Conservation (phyloP, 2,329 filamentous ascomycete genomes). For the Sarocladiaceae sp. region DNA sequence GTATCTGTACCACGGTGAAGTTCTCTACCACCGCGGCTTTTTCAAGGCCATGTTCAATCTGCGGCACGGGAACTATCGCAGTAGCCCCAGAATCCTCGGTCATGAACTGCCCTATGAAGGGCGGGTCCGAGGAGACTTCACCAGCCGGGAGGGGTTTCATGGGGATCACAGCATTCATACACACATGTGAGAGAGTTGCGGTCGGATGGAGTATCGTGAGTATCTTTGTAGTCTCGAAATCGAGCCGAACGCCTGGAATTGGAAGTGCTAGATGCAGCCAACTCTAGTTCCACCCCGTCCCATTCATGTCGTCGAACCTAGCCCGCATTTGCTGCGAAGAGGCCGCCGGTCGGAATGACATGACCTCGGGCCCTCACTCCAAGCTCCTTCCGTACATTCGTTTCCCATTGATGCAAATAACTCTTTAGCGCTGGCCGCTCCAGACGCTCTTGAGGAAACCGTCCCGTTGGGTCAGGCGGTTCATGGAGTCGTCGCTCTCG, state of each 20-base stretch:
- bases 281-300: slow-evolving; percentile 37
- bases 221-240: slow-evolving; percentile 35
- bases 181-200: not conserved
- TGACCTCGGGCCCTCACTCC: not conserved
- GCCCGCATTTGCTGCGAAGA: slow-evolving; percentile 15
- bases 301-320: slow-evolving; percentile 32
- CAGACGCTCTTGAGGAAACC: slow-evolving; percentile 97
- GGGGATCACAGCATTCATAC: slow-evolving; percentile 13
- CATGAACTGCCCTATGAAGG: slow-evolving; percentile 29
- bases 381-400: not conserved
- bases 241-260: slow-evolving; percentile 44
- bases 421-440: slow-evolving; percentile 57
- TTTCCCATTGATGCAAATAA: not conserved
- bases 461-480: slow-evolving; percentile 93
- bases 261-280: slow-evolving; percentile 40
- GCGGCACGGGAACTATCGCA: slow-evolving; percentile 54
- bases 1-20: slow-evolving; percentile 62
- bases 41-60: slow-evolving; percentile 53
- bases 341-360: not conserved
- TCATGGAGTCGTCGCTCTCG: slow-evolving; percentile 94
- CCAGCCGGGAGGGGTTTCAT: slow-evolving; percentile 40
- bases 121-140: slow-evolving; percentile 49
- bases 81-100: slow-evolving; percentile 54
- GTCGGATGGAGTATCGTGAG: slow-evolving; percentile 10
- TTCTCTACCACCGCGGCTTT: slow-evolving; percentile 56